These are phyloP conservation scores for Colletotrichum simmondsii DNA, from an alignment of 2,329 filamentous ascomycete genomes.

Conservation along the genomic window DNA sequence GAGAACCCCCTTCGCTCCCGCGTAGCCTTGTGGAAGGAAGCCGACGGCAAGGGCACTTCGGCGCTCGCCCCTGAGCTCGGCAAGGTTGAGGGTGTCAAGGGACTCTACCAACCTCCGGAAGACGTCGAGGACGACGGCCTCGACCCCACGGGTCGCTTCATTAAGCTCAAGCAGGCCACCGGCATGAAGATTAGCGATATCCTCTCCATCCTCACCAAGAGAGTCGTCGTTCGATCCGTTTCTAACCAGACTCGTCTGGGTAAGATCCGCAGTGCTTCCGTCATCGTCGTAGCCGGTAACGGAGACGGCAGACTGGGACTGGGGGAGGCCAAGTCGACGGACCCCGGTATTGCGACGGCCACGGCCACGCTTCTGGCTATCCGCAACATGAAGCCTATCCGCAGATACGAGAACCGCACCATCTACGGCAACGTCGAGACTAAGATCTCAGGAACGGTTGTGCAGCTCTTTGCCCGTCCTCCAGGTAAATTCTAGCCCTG, in stretches of 20 bases:
- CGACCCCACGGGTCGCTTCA: conserved; percentile 62
- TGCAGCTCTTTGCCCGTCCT: conserved; percentile 83
- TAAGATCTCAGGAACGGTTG: conserved; percentile 89
- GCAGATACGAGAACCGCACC: conserved; percentile 90
- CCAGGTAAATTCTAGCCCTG: conserved; percentile 73
- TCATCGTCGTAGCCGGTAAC: conserved; percentile 87
- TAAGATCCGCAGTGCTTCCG: conserved; percentile 84
- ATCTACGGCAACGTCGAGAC: conserved; percentile 86
- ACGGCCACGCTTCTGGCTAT: conserved; percentile 87
- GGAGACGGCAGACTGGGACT: conserved; percentile 86
- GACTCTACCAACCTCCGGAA: conserved; percentile 58
- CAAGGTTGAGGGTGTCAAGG: conserved; percentile 64
- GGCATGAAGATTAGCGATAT: conserved; percentile 65
- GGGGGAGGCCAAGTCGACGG: conserved; percentile 89
- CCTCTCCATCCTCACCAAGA: conserved; percentile 71
- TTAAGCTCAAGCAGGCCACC: conserved; percentile 64
- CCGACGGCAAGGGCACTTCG: conserved; percentile 50
- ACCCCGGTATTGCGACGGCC: conserved; percentile 71
- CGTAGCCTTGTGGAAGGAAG: conserved; percentile 45
- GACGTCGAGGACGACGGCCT: conserved; percentile 62
- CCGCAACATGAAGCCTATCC: conserved; percentile 91
- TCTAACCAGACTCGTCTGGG: conserved; percentile 96
- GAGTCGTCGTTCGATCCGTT: conserved; percentile 79
- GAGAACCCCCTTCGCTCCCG: conserved; percentile 43
- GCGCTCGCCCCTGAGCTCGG: conserved; percentile 61